A percentile compares a stretch with the other conserved stretches of the same genome.
phyloP scores from a whole-genome alignment of 345 rosid species.

The Lumnitzera littorea region DNA sequence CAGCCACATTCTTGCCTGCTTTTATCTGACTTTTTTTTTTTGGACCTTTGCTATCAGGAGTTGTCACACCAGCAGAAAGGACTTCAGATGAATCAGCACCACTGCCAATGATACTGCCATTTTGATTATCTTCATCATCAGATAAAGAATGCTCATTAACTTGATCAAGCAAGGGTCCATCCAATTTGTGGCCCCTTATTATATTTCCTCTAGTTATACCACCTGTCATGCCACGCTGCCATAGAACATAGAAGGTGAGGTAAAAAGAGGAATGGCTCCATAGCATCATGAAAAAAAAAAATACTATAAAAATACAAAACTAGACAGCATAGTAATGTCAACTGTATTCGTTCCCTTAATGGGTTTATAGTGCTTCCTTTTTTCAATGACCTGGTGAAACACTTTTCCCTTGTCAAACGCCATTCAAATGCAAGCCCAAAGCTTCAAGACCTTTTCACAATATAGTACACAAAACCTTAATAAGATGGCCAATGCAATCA shows the following conservation, averaged over 20 bases:
- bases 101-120: slow-evolving; percentile 6
- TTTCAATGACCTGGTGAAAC: background rate
- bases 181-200: slow-evolving; percentile 30
- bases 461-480: too few relatives aligned
- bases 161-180: slow-evolving; percentile 26
- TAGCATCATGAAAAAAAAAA: too few relatives aligned
- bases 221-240: slow-evolving; percentile 36
- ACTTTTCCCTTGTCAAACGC: too few relatives aligned
- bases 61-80: slow-evolving; percentile 12
- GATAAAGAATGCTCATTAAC: slow-evolving; percentile 15
- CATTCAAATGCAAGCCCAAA: too few relatives aligned
- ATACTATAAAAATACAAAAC: too few relatives aligned
- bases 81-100: slow-evolving; percentile 14
- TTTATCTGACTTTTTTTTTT: slow-evolving; percentile 19
- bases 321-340: too few relatives aligned
- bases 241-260: slow-evolving; percentile 4
- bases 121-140: slow-evolving; percentile 29
- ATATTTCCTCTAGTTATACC: slow-evolving; percentile 39
- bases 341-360: too few relatives aligned
- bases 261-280: background rate
- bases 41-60: slow-evolving; percentile 20
- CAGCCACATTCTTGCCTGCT: slow-evolving; percentile 15
- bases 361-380: background rate
- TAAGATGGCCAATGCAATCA: too few relatives aligned
- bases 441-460: too few relatives aligned